Evolutionary conservation across 805 yeast species (phyloP), one percentile per base, ranked within the genome.

Genomic region (Teunomyces lycoperdinae): DNA sequence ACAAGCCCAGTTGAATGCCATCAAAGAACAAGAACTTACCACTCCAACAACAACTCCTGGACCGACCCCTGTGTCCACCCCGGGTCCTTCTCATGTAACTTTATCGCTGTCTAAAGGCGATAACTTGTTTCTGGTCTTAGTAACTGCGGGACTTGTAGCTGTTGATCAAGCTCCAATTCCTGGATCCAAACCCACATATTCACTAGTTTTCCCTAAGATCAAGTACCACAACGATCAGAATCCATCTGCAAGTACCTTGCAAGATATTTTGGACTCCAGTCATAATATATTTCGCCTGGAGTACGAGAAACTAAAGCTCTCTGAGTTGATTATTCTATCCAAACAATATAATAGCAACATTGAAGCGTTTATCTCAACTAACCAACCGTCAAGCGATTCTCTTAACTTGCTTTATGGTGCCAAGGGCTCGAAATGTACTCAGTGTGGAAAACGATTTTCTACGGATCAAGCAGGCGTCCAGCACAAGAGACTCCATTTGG

Each of bases 391-490:
- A 1, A 50, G 5, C 20, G 49, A 56, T 16, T 50, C 58, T 5
- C 65, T 69, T 46, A 67, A 69, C 43, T 66, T 75, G 34, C 68
- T 85, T 30, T 86, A 79, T 61, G 80, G 71, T n/a, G 65, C 70
- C 26, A 80, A 84, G 57, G 82, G 94, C 3, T 79, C 86, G 52
- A 92, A 89, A 65, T 94, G 99, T 71, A 80, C 87, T 11, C 83
- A 84, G 14, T 94, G 99, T 70, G 95, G 97, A 20, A 88, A 88
- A 63, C 70, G 99, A 53, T 94, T 89, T 62, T 74, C 80, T 3
- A 77, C 78, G 45, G 79, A 83, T 31, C 70, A 66, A 2, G 78
- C 74, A 42, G 95, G 89, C 11, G 66, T 66, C 5, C 67, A 68
- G 42, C 78, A 79, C 49, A 79, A 71, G 48, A 57, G 84, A 44